A percentile compares a stretch with the other conserved stretches of the same genome.
Conservation (phyloP, 2,329 filamentous ascomycete species). For the Colletotrichum sp. region DNA sequence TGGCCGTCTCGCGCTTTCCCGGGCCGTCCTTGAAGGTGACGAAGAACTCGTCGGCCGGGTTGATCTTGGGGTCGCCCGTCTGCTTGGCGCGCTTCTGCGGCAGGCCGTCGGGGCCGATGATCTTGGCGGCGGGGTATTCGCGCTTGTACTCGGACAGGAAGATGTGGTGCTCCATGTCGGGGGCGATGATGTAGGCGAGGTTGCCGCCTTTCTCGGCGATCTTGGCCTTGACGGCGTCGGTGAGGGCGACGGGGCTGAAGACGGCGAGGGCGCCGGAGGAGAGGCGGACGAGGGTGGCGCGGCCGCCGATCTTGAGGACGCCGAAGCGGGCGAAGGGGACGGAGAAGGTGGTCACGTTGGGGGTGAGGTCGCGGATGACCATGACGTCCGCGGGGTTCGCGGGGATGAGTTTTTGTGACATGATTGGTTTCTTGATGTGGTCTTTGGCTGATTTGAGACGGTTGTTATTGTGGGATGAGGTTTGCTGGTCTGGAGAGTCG, state of each 20-base stretch:
- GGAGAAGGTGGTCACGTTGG: constrained; percentile 78
- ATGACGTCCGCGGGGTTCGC: constrained; percentile 80
- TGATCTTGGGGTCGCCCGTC: constrained; percentile 53
- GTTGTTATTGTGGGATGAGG: neutral
- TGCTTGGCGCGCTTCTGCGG: constrained; percentile 77
- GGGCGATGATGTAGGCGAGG: constrained; percentile 84
- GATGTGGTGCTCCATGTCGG: constrained; percentile 94
- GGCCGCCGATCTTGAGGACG: constrained; percentile 79
- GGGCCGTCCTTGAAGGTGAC: constrained; percentile 70
- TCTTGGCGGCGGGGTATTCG: constrained; percentile 77
- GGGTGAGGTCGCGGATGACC: constrained; percentile 86
- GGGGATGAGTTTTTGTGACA: constrained; percentile 71
- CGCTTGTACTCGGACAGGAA: constrained; percentile 85
- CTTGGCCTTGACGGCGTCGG: constrained; percentile 71
- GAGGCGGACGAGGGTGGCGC: constrained; percentile 77
- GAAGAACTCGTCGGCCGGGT: constrained; percentile 56
- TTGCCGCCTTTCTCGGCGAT: constrained; percentile 69
- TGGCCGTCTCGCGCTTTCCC: constrained; percentile 49
- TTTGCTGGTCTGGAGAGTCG: constrained; percentile 12
- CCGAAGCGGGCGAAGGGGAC: constrained; percentile 87
- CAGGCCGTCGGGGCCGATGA: constrained; percentile 84
- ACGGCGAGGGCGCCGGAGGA: constrained; percentile 79
- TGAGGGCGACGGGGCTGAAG: constrained; percentile 91
- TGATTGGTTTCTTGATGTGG: constrained; percentile 33
- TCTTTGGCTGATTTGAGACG: neutral